Conservation (phyloP, 305 asterid genomes). For the Fraxinus latifolia region DNA sequence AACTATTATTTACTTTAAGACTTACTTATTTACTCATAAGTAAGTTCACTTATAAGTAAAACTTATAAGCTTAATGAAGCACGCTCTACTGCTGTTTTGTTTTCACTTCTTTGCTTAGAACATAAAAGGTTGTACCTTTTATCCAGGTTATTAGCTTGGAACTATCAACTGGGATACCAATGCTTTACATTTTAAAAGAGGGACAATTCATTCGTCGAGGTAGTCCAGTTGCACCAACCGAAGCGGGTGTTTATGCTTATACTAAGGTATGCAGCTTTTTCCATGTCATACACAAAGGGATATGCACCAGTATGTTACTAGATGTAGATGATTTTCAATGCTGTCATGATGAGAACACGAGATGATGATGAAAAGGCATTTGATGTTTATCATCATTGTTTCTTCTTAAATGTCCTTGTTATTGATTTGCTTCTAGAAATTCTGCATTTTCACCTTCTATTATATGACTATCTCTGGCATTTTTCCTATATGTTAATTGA, state of each 20-base stretch:
- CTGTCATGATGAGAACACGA: not conserved
- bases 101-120: not conserved
- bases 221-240: slow-evolving; percentile 85
- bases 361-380: not conserved
- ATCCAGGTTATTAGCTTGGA: slow-evolving; percentile 91
- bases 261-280: slow-evolving; percentile 59
- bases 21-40: not conserved
- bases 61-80: not conserved
- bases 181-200: slow-evolving; percentile 89
- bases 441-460: not conserved
- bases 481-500: not conserved
- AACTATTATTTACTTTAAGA: not conserved
- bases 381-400: not conserved
- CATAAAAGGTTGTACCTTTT: not conserved
- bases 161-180: slow-evolving; percentile 84
- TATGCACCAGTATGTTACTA: not conserved
- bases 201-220: slow-evolving; percentile 85
- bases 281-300: not conserved
- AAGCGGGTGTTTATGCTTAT: slow-evolving; percentile 90
- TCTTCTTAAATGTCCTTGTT: not conserved
- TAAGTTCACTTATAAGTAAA: not conserved
- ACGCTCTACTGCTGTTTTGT: not conserved
- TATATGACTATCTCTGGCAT: not conserved
- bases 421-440: not conserved
- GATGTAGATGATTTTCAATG: not conserved